Percentiles rank a stretch among this genome's conserved stretches.
phyloP scores from a whole-genome alignment of 2,329 filamentous ascomycete species.

The Phaeosphaeriaceae sp. region DNA sequence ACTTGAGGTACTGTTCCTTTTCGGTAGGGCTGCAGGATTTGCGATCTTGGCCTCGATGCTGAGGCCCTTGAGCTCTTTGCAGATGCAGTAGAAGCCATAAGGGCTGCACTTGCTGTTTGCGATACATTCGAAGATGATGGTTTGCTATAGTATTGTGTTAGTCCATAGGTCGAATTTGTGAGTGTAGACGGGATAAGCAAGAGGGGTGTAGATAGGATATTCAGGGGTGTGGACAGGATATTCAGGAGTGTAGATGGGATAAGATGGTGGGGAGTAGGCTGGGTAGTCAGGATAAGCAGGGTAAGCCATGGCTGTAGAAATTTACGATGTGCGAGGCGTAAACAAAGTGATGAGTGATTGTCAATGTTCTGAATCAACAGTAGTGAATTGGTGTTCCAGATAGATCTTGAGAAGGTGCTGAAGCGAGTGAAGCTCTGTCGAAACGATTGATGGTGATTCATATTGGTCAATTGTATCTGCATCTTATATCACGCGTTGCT shows the following conservation, averaged over 20 bases:
- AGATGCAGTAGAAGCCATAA: conserved; percentile 28
- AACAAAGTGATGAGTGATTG: too few relatives aligned
- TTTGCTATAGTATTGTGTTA: conserved; percentile 14
- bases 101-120: conserved; percentile 24
- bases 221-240: not conserved
- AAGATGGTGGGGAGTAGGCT: too few relatives aligned
- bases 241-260: not conserved
- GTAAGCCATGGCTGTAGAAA: too few relatives aligned
- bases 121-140: conserved; percentile 24
- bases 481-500: conserved; percentile 11
- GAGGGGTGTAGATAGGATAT: not conserved
- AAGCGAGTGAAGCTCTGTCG: not conserved
- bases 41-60: conserved; percentile 2
- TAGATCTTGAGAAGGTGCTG: not conserved
- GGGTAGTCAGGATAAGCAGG: too few relatives aligned
- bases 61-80: conserved; percentile 20
- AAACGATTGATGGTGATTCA: not conserved
- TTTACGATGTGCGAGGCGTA: too few relatives aligned
- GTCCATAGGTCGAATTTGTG: not conserved
- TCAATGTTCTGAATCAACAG: too few relatives aligned
- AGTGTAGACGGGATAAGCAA: not conserved
- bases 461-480: conserved; percentile 8
- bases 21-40: not conserved
- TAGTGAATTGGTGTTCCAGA: too few relatives aligned
- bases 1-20: not conserved